Evolutionary conservation across 306 rosid species (phyloP).

Genomic region (Echinosophora koreensis): DNA sequence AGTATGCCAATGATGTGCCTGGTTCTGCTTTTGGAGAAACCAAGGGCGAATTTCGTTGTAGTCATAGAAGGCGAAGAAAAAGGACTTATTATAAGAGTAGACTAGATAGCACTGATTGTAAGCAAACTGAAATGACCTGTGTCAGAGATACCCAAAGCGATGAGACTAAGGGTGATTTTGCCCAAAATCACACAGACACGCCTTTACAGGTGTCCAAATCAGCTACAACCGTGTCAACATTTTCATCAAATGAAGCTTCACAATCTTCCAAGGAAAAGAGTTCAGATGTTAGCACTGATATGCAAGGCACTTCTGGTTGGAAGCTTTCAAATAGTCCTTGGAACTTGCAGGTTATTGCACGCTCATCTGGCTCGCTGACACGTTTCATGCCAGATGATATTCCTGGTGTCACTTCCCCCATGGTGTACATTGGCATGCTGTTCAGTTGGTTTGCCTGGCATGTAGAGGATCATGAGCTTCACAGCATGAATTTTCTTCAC

Average conservation of each 20-base stretch:
- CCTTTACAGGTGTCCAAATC: constrained; percentile 55
- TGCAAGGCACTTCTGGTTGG: constrained; percentile 98
- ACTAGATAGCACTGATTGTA: constrained; percentile 57
- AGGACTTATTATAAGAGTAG: constrained; percentile 77
- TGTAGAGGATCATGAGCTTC: constrained; percentile 99
- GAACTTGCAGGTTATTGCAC: constrained; percentile 97
- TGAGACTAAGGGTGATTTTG: constrained; percentile 48
- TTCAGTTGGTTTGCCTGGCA: constrained; percentile 99
- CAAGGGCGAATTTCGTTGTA: constrained; percentile 68
- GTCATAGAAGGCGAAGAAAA: constrained; percentile 76
- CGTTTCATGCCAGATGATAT: constrained; percentile 99
- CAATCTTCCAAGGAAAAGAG: constrained; percentile 59
- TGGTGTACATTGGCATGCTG: constrained; percentile 97
- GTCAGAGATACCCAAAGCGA: constrained; percentile 39
- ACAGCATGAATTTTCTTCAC: constrained; percentile 97
- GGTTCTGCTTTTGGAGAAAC: constrained; percentile 96
- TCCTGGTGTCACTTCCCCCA: constrained; percentile 99
- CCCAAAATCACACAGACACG: constrained; percentile 43
- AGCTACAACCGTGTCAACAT: constrained; percentile 44
- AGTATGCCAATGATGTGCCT: constrained; percentile 98
- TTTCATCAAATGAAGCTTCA: constrained; percentile 58
- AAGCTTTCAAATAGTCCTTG: constrained; percentile 98
- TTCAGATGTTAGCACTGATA: constrained; percentile 59
- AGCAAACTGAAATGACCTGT: constrained; percentile 49
- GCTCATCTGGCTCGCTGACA: constrained; percentile 96